Evolutionary conservation across 768 basidiomycete species (phyloP), one percentile per base, ranked within the genome.

Genomic region (Pisolithus orientalis): DNA sequence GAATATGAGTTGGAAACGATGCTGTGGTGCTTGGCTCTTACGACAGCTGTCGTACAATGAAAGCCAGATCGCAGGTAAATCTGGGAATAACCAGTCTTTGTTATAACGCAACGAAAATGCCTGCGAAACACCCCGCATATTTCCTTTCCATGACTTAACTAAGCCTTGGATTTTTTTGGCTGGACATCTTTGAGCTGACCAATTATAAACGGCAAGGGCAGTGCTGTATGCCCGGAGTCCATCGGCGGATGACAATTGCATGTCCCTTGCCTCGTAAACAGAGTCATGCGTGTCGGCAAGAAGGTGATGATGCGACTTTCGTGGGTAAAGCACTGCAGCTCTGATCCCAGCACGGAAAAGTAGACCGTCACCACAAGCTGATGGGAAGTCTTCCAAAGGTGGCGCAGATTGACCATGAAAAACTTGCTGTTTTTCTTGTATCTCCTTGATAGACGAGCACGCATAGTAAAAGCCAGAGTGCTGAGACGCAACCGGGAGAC

Each of bases 1-100:
- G 48, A 74, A 74, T 7, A 61, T 46, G 11, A 73, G 24, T 16
- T 54, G 59, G n/a, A 29, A 61, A 49, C 55, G 57, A 42, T 62
- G 52, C 13, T 54, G 27, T 8, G 25, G 7, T 24, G 52, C 53
- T 1, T 50, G 16, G 25, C 44, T 25, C 13, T 6, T 14, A 38
- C 64, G 65, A 24, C 63, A 62, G 4, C 60, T 44, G 14, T 66
- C 45, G 39, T 70, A 73, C 1, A 60, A 43, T 16, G 62, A 51
- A 32, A 72, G 49, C 60, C 68, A 72, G 6, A 58, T 51, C 0
- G 53, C 47, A 0, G 58, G 42, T 8, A 71, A 56, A 29, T 52
- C 7, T 0, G 59, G 62, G 0, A 27, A 10, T 39, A 74, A 51
- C 66, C 71, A 73, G 4, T 59, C 57, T 13, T 44, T 52, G 24